These are phyloP conservation scores for Thielaviopsis populi DNA, from an alignment of 2,329 filamentous ascomycete genomes.

Conservation along the genomic window DNA sequence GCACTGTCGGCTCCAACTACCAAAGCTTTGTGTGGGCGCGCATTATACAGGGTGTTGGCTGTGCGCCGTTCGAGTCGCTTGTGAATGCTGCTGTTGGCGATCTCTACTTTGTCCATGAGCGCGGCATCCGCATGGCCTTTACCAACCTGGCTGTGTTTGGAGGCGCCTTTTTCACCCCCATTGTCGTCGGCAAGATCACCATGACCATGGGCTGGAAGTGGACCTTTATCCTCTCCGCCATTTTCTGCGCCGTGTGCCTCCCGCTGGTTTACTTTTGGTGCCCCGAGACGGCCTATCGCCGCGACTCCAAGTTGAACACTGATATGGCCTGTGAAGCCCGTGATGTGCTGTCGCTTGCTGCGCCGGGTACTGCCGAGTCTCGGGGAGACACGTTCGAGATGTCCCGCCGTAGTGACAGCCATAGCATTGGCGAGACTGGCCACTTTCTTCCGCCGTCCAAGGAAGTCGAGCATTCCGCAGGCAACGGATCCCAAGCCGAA, in stretches of 20 bases:
- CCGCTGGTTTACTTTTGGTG: slow-evolving; percentile 62
- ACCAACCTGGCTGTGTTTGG: slow-evolving; percentile 44
- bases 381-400: not conserved
- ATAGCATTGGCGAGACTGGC: not conserved
- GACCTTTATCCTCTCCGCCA: slow-evolving; percentile 79
- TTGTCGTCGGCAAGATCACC: slow-evolving; percentile 81
- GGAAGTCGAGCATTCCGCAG: not conserved
- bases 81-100: slow-evolving; percentile 84
- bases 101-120: slow-evolving; percentile 73
- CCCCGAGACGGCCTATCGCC: slow-evolving; percentile 68
- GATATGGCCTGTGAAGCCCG: slow-evolving; percentile 38
- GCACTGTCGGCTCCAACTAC: slow-evolving; percentile 52
- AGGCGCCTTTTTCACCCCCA: slow-evolving; percentile 54
- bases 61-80: slow-evolving; percentile 78
- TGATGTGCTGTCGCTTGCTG: not conserved
- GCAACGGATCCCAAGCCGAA: not conserved
- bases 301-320: slow-evolving; percentile 46
- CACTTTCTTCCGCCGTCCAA: not conserved
- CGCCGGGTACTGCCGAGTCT: not conserved
- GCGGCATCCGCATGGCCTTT: slow-evolving; percentile 77
- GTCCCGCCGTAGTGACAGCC: slow-evolving; percentile 1
- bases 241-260: slow-evolving; percentile 59
- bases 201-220: slow-evolving; percentile 63
- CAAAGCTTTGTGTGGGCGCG: slow-evolving; percentile 60
- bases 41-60: slow-evolving; percentile 70